phyloP scores from a whole-genome alignment of 208 protist species.

The Trypanosoma congolense region DNA sequence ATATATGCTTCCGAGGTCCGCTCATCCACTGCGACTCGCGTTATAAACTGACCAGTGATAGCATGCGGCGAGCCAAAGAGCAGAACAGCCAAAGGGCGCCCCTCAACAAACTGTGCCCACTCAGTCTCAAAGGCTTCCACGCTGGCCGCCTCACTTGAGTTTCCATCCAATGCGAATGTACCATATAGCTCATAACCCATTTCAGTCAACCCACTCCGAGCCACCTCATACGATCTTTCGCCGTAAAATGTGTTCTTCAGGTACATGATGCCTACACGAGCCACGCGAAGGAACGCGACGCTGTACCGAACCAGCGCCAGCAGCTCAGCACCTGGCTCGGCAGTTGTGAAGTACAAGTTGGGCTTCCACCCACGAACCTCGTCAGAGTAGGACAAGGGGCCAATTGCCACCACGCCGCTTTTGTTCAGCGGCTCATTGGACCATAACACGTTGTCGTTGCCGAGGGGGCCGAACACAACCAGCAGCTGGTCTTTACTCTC shows the following conservation, averaged over 20 bases:
- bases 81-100: not conserved
- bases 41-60: not conserved
- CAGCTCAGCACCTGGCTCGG: not conserved
- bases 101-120: not conserved
- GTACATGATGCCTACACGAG: constrained; percentile 4
- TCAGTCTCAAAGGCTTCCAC: not conserved
- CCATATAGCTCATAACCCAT: not conserved
- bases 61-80: not conserved
- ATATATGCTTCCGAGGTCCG: not conserved
- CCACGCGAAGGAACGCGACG: not conserved
- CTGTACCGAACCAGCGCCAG: constrained; percentile 1
- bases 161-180: not conserved
- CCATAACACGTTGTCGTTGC: not conserved
- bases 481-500: not conserved
- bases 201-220: not conserved
- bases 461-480: not conserved
- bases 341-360: not conserved
- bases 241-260: not conserved
- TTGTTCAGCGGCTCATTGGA: not conserved
- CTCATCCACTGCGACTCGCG: not conserved
- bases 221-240: not conserved
- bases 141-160: no score
- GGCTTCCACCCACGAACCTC: not conserved
- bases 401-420: not conserved
- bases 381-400: not conserved